These are phyloP conservation scores for Apiotrichum domesticum DNA, from an alignment of 1,284 basidiomycete species.

Conservation along the genomic window DNA sequence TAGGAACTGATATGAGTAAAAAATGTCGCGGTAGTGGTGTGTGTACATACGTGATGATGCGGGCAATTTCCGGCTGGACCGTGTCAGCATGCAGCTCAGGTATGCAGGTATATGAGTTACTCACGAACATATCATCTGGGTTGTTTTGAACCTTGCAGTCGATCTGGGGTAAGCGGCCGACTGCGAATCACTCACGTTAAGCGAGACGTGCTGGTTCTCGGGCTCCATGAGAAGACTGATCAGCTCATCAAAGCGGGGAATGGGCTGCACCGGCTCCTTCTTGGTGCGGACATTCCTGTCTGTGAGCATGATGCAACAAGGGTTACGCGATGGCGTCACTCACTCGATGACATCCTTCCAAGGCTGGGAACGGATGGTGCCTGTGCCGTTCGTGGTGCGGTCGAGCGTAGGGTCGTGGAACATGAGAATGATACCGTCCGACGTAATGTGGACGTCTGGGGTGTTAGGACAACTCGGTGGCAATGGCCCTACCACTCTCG, in stretches of 20 bases:
- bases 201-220: slow-evolving; percentile 61
- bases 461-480: neutral
- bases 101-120: slow-evolving; percentile 3
- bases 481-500: slow-evolving; percentile 56
- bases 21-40: neutral
- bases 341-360: slow-evolving; percentile 47
- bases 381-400: slow-evolving; percentile 54
- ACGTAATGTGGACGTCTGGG: slow-evolving; percentile 90
- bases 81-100: neutral
- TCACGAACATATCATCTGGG: slow-evolving; percentile 72
- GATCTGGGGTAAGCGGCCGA: slow-evolving; percentile 46
- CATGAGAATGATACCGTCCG: slow-evolving; percentile 87
- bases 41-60: slow-evolving; percentile 55
- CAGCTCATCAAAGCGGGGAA: slow-evolving; percentile 82
- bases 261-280: slow-evolving; percentile 74
- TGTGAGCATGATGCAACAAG: neutral
- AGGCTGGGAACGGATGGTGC: slow-evolving; percentile 50
- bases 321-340: slow-evolving; percentile 6
- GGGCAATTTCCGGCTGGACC: slow-evolving; percentile 64
- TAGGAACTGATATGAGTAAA: slow-evolving; percentile 48
- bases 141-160: slow-evolving; percentile 94
- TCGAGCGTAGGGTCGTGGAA: slow-evolving; percentile 79
- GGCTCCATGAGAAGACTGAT: slow-evolving; percentile 69
- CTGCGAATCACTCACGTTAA: slow-evolving; percentile 55
- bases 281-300: slow-evolving; percentile 65